Base-by-base conservation (phyloP, 257 asterid genomes). In the Cinchona pubescens region DNA sequence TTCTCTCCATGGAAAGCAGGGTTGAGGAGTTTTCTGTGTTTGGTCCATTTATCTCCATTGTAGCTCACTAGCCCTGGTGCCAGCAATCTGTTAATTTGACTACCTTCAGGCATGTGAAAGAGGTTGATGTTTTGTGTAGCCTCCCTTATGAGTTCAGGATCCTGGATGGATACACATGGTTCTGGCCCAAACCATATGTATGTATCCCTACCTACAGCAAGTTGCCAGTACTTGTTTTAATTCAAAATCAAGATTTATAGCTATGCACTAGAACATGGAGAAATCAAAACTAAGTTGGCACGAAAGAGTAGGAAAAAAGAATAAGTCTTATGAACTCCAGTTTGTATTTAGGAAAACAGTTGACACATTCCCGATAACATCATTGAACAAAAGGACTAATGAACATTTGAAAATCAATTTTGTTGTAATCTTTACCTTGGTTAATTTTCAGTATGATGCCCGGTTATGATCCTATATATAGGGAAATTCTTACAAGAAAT, bases 1-100 rank as follows among this genome's bases (percentile, higher is more conserved):
- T 76, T 88, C 46, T 86, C 85, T 0, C 77, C 35, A 53, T 84
- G 86, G 80, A 88, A 88, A 55, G 89, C 85, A 25, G 93, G 91
- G 72, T 74, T 88, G 73, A 88, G 60, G 76, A 88, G 43, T 58
- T 70, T 88, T 51, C 90, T 78, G 49, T 84, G 89, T 48, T 86
- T 88, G 43, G 84, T 72, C 90, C 90, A 86, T 81, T 88, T 83
- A 0, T 83, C 83, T 12, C 67, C 76, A 12, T 86, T 89, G 16
- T 58, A 63, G 34, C 4, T 12, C 1, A 42, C 61, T 2, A 86
- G 25, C 10, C 90, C 92, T 32, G 69, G 77, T 2, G 67, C 76
- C 4, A 83, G 74, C 48, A 86, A 64, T 68, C 38, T 79, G 30
- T 65, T 14, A 12, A 73, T 53, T 11, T 89, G 92, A 72, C 78